Evolutionary conservation across 1,139 yeast species (phyloP).

Genomic region (Yamadazyma sp.): DNA sequence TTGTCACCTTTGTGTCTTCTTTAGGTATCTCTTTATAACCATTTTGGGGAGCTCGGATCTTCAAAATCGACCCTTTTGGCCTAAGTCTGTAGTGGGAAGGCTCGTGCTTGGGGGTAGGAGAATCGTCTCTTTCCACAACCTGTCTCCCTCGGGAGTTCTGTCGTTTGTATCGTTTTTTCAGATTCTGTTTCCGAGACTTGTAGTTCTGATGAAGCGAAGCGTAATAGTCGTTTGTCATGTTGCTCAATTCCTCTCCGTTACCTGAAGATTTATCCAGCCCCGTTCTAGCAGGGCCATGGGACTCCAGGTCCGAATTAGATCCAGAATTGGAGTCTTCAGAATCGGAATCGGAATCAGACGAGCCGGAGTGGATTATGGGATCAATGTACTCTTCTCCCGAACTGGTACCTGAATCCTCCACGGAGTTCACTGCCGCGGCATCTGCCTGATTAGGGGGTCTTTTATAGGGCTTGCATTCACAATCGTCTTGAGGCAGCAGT

Average conservation of each 20-base stretch:
- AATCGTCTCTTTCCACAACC: conserved; percentile 13
- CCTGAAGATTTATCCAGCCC: no score
- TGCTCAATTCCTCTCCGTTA: conserved; percentile 7
- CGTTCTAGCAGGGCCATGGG: no score
- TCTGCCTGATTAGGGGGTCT: no score
- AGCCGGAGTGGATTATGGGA: conserved; percentile 19
- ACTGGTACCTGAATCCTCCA: conserved; percentile 16
- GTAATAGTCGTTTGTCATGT: conserved; percentile 16
- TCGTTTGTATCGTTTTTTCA: conserved; percentile 4
- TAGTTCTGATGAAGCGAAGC: conserved; percentile 11
- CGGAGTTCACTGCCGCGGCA: no score
- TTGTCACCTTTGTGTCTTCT: neutral
- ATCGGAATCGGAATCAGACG: conserved; percentile 30
- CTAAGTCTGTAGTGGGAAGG: conserved; percentile 45
- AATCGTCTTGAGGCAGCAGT: no score
- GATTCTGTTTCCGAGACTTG: conserved; percentile 16
- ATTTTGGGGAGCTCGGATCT: no score
- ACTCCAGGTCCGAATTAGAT: no score
- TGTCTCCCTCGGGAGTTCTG: neutral
- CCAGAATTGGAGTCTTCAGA: neutral
- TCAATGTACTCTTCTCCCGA: conserved; percentile 23
- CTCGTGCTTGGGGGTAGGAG: conserved; percentile 45
- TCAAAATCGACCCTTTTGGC: conserved; percentile 44
- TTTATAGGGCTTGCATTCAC: conserved; percentile 7
- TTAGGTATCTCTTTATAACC: no score